A percentile compares a stretch with the other conserved stretches of the same genome.
Evolutionary conservation across 2,329 filamentous ascomycete species (phyloP).

Genomic region (Penicillium palitans): DNA sequence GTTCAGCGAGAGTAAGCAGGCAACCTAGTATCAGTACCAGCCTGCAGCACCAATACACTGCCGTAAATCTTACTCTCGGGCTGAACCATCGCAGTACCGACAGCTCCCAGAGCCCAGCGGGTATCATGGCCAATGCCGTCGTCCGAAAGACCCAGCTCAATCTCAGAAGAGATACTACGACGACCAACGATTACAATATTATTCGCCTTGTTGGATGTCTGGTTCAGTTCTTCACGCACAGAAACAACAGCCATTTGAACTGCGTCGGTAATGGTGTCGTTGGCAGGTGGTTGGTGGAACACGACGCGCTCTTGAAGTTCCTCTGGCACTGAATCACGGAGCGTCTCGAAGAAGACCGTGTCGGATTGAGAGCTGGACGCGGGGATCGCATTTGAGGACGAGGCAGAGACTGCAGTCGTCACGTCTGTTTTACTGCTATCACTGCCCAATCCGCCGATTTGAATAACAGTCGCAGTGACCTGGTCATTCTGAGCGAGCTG

Average conservation of each 20-base stretch:
- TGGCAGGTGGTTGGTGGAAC: slow-evolving; percentile 47
- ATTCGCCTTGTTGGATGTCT: slow-evolving; percentile 64
- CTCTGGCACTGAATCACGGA: slow-evolving; percentile 57
- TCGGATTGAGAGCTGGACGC: slow-evolving; percentile 42
- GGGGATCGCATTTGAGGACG: neutral
- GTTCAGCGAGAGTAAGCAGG: slow-evolving; percentile 9
- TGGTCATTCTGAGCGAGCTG: slow-evolving; percentile 78
- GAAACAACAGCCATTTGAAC: slow-evolving; percentile 50
- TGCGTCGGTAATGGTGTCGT: slow-evolving; percentile 47
- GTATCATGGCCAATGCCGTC: slow-evolving; percentile 38
- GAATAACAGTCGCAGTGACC: slow-evolving; percentile 74
- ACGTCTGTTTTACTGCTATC: slow-evolving; percentile 10
- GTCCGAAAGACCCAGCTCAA: slow-evolving; percentile 31
- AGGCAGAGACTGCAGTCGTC: slow-evolving; percentile 6
- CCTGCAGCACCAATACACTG: slow-evolving; percentile 71
- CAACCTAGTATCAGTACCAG: slow-evolving; percentile 36
- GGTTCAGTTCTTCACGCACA: slow-evolving; percentile 61
- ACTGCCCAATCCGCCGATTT: slow-evolving; percentile 48
- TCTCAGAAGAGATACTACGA: slow-evolving; percentile 27
- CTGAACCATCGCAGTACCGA: slow-evolving; percentile 49
- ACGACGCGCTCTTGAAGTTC: slow-evolving; percentile 57
- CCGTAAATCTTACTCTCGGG: slow-evolving; percentile 61
- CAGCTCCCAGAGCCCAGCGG: slow-evolving; percentile 32
- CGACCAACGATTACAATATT: slow-evolving; percentile 70
- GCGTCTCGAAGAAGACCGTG: slow-evolving; percentile 56